Percentiles rank a stretch among this genome's conserved stretches.
Conservation (phyloP, 2,329 filamentous ascomycete species). For the Clarireedia monteithiana region DNA sequence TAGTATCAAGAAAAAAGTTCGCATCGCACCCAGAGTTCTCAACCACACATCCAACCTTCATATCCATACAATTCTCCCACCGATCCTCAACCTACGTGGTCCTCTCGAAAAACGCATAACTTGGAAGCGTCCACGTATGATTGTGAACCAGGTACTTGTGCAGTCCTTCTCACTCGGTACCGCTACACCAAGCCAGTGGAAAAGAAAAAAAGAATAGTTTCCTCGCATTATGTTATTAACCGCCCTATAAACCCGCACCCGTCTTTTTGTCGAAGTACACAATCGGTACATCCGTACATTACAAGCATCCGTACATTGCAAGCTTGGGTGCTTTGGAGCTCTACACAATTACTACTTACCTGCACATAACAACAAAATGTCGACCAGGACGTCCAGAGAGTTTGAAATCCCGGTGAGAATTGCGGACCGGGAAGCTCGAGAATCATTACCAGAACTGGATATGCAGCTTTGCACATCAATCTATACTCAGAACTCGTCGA, state of each 20-base stretch:
- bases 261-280: neutral
- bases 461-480: slow-evolving; percentile 26
- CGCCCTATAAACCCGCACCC: slow-evolving; percentile 13
- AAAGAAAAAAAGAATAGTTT: slow-evolving; percentile 11
- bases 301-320: slow-evolving; percentile 10
- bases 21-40: slow-evolving; percentile 10
- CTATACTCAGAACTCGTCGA: slow-evolving; percentile 38
- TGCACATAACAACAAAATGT: neutral
- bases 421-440: slow-evolving; percentile 40
- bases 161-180: neutral
- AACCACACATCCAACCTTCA: slow-evolving; percentile 11
- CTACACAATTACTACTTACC: neutral
- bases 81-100: slow-evolving; percentile 24
- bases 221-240: slow-evolving; percentile 20
- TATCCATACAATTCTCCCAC: slow-evolving; percentile 14
- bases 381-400: slow-evolving; percentile 25
- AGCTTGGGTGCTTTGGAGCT: slow-evolving; percentile 7
- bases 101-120: slow-evolving; percentile 17
- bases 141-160: slow-evolving; percentile 12
- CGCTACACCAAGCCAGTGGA: slow-evolving; percentile 13
- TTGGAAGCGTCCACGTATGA: slow-evolving; percentile 25
- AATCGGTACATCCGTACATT: neutral
- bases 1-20: slow-evolving; percentile 17
- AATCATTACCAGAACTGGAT: slow-evolving; percentile 28
- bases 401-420: slow-evolving; percentile 47